Percentiles rank a stretch among this genome's conserved stretches.
phyloP scores from a whole-genome alignment of 495 filamentous ascomycete species.

The Penicillium cosmopolitanum region DNA sequence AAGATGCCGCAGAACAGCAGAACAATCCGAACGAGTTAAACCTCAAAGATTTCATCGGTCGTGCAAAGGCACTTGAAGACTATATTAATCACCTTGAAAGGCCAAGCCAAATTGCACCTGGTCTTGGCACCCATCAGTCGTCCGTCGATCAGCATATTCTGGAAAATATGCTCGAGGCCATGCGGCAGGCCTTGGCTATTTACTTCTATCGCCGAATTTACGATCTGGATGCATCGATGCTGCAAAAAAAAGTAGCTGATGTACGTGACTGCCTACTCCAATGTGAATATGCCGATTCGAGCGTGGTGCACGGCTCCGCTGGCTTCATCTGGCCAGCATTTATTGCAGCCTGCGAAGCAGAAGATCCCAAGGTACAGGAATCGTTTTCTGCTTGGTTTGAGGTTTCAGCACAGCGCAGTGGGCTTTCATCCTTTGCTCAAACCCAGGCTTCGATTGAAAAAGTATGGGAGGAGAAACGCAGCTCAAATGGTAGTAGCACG shows the following conservation, averaged over 20 bases:
- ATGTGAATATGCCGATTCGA: slow-evolving; percentile 22
- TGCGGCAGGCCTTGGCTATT: slow-evolving; percentile 31
- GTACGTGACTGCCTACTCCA: slow-evolving; percentile 28
- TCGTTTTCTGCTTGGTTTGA: slow-evolving; percentile 34
- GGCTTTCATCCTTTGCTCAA: slow-evolving; percentile 22
- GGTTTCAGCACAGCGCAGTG: slow-evolving; percentile 19
- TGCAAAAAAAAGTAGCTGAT: slow-evolving; percentile 26
- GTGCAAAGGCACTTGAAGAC: slow-evolving; percentile 28
- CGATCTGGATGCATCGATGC: slow-evolving; percentile 26
- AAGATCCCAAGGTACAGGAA: slow-evolving; percentile 23
- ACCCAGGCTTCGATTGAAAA: slow-evolving; percentile 17
- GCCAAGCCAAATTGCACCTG: slow-evolving; percentile 12
- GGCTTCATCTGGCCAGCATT: slow-evolving; percentile 35
- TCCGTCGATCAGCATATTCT: slow-evolving; percentile 18
- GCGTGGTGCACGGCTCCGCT: slow-evolving; percentile 24
- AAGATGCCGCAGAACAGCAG: slow-evolving; percentile 22
- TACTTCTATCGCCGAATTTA: slow-evolving; percentile 38
- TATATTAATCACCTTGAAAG: slow-evolving; percentile 23
- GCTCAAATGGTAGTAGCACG: slow-evolving; percentile 14
- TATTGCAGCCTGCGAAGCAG: slow-evolving; percentile 34
- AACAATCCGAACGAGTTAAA: slow-evolving; percentile 10
- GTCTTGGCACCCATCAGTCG: slow-evolving; percentile 14
- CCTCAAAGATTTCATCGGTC: slow-evolving; percentile 25
- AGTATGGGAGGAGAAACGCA: slow-evolving; percentile 25
- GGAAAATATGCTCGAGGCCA: slow-evolving; percentile 25